Conservation (phyloP, 2,329 filamentous ascomycete genomes). For the Furcasterigmium sp. region DNA sequence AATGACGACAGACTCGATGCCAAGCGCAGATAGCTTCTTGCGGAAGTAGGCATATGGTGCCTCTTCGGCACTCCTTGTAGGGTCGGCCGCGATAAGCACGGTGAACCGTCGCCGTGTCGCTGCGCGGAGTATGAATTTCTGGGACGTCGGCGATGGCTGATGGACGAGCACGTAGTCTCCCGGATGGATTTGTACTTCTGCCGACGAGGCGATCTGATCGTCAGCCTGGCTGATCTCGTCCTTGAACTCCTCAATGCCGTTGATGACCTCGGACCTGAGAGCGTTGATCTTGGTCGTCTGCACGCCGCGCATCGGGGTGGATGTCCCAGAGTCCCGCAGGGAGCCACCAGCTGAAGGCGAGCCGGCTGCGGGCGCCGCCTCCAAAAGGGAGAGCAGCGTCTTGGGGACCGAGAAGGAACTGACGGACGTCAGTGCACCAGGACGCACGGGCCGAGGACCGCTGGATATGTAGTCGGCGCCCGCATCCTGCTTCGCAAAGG, state of each 20-base stretch:
- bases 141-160: conserved; percentile 78
- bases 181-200: conserved; percentile 87
- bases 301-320: conserved; percentile 37
- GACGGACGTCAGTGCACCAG: conserved; percentile 56
- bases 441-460: conserved; percentile 32
- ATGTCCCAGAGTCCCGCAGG: conserved; percentile 38
- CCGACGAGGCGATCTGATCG: conserved; percentile 84
- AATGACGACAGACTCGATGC: conserved; percentile 78
- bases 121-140: conserved; percentile 83
- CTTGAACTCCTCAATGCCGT: conserved; percentile 91
- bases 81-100: conserved; percentile 73
- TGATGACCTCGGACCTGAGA: conserved; percentile 83
- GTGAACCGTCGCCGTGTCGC: conserved; percentile 89
- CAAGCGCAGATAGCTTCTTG: conserved; percentile 72
- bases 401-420: conserved; percentile 63
- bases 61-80: conserved; percentile 19
- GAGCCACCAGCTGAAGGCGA: conserved; percentile 24
- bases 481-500: conserved; percentile 27
- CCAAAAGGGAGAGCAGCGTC: conserved; percentile 85
- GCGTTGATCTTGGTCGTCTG: conserved; percentile 53
- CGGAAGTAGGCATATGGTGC: conserved; percentile 52
- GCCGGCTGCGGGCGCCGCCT: conserved; percentile 55
- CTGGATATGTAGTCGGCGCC: conserved; percentile 13
- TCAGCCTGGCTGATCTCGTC: conserved; percentile 92
- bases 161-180: conserved; percentile 91